Conservation (phyloP, 148 eudicot genomes). For the Camellia lanceoleosa region DNA sequence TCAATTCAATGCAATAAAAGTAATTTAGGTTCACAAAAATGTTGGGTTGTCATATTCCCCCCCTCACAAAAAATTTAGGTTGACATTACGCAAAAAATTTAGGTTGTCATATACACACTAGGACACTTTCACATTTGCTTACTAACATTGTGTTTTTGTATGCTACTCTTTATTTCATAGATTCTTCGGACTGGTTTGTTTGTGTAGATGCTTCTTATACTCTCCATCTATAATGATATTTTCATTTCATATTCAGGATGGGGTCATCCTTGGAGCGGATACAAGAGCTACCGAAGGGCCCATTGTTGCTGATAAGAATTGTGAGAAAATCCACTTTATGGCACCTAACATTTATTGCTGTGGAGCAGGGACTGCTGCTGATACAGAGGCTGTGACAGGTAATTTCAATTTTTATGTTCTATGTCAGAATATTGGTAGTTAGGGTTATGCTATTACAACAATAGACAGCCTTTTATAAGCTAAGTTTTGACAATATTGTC, state of each 20-base stretch:
- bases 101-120: no score
- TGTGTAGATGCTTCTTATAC: neutral
- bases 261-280: constrained; percentile 96
- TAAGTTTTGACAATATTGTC: constrained; percentile 2
- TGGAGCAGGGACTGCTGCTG: constrained; percentile 99
- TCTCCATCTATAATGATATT: neutral
- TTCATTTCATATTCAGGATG: constrained; percentile 52
- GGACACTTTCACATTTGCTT: neutral
- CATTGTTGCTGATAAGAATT: constrained; percentile 86
- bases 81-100: no score
- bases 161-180: neutral
- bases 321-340: constrained; percentile 94
- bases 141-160: neutral
- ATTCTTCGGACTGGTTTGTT: neutral
- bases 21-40: no score
- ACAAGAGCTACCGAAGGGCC: constrained; percentile 96
- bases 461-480: neutral
- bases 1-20: no score
- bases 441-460: neutral
- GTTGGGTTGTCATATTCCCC: no score
- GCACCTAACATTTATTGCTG: constrained; percentile 97
- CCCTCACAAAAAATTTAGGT: no score
- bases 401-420: constrained; percentile 6
- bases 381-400: constrained; percentile 98
- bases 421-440: neutral